These are phyloP conservation scores for Leccinum incarnatum DNA, from an alignment of 768 basidiomycete genomes.

Conservation along the genomic window DNA sequence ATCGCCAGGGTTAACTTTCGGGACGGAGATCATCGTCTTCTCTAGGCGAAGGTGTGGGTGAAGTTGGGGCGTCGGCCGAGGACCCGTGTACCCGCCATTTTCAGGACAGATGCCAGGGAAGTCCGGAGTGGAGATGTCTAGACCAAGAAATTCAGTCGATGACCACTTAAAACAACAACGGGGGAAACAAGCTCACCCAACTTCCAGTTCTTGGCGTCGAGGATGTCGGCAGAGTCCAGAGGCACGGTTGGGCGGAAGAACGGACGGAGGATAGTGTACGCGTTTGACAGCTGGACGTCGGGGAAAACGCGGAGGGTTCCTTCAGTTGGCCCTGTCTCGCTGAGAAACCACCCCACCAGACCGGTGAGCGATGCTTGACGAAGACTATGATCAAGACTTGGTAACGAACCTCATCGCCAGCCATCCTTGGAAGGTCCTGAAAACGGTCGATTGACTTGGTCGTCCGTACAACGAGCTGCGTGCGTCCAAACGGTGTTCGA, in stretches of 20 bases:
- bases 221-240: slow-evolving; percentile 39
- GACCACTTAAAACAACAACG: slow-evolving; percentile 20
- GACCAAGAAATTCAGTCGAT: slow-evolving; percentile 3
- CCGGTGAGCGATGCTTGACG: not conserved
- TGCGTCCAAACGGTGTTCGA: slow-evolving; percentile 58
- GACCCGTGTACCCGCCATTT: slow-evolving; percentile 33
- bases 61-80: slow-evolving; percentile 47
- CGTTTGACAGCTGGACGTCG: slow-evolving; percentile 60
- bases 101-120: slow-evolving; percentile 47
- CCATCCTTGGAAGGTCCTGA: slow-evolving; percentile 79
- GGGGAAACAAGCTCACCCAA: slow-evolving; percentile 35
- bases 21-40: slow-evolving; percentile 66
- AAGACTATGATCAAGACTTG: not conserved
- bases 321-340: slow-evolving; percentile 64
- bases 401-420: slow-evolving; percentile 54
- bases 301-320: slow-evolving; percentile 73
- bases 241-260: slow-evolving; percentile 61
- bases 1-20: slow-evolving; percentile 72
- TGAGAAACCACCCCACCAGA: slow-evolving; percentile 17
- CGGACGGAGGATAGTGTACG: slow-evolving; percentile 71
- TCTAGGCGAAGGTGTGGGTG: slow-evolving; percentile 70
- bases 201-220: slow-evolving; percentile 52
- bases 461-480: slow-evolving; percentile 61
- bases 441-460: slow-evolving; percentile 50
- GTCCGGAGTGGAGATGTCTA: slow-evolving; percentile 46